Evolutionary conservation across 108 stramenopile species (phyloP).

Genomic region (Nitzschia palea): DNA sequence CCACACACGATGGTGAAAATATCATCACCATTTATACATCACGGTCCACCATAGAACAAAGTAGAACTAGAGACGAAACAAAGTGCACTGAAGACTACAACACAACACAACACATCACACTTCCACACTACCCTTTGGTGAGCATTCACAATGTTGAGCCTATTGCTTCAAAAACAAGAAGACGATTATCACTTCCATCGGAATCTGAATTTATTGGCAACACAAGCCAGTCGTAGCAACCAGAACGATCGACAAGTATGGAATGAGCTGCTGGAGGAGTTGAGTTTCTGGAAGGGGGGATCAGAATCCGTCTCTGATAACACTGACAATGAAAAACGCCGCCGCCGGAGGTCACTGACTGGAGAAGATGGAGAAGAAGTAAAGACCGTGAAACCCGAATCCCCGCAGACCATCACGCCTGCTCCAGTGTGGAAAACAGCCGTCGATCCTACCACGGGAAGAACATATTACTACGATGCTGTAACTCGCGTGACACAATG

Average conservation of each 20-base stretch:
- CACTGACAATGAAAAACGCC: neutral
- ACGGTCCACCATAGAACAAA: no score
- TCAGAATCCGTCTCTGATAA: neutral
- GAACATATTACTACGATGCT: conserved; percentile 68
- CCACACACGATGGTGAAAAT: no score
- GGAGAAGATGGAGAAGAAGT: neutral
- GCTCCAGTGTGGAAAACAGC: conserved; percentile 59
- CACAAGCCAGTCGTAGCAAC: neutral
- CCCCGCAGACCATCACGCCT: neutral
- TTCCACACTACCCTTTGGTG: neutral
- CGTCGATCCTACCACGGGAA: conserved; percentile 53
- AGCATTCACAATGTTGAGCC: neutral
- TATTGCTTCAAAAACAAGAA: neutral
- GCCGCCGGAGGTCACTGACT: neutral
- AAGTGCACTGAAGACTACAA: no score
- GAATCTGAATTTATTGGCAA: neutral
- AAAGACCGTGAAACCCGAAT: neutral
- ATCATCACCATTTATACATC: no score
- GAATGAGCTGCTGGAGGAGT: neutral
- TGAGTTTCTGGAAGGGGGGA: conserved; percentile 11
- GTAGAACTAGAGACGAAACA: no score
- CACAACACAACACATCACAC: neutral
- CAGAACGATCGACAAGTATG: neutral
- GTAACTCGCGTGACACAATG: conserved; percentile 60
- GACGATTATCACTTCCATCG: conserved; percentile 10